Evolutionary conservation across 257 asterid genomes (phyloP), one percentile per base, ranked within the genome.

Genomic region (Linderniella brevidens): DNA sequence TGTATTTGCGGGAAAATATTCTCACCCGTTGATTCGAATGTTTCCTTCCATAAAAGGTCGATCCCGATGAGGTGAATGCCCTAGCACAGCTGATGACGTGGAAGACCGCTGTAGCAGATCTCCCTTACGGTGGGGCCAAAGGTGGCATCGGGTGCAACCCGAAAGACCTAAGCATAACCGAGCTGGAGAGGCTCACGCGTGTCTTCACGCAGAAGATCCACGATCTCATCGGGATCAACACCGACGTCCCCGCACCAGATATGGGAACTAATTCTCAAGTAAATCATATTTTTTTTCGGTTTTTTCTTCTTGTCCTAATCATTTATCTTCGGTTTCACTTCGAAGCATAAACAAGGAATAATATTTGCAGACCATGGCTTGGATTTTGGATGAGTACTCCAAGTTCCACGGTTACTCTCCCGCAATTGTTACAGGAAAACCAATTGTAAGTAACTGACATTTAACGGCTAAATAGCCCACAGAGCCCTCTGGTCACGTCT

Each of bases 251-350:
- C 10, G 98, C 96, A 54, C 98, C 98, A 1, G 98, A 90, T 61
- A 81, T 90, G 98, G 98, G 98, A 38, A 81, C 98, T 40, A 90
- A 90, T 68, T 68, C 96, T 42, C 98, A 88, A 94, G 99, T 90
- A 41, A 12, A 49, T 25, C 8, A 11, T 37, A 4, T 11, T 41
- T n/a, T 43, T 29, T 15, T 25, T 29, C 18, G 15, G 14, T 20
- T 1, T 19, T 8, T 47, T 20, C 7, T 8, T 18, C 6, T 17
- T 9, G 6, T 17, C 32, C 0, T 13, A 18, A 5, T 25, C 32
- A 43, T 13, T 15, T 18, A 9, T 48, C 38, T 48, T 48, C 1
- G 19, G 14, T 9, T 11, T 48, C 29, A 8, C 12, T 10, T 50
- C 9, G 11, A 17, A 14, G 8, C 7, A 19, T 6, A 19, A 48